Conservation (phyloP, 1,139 yeast genomes). For the Komagataea norvegica region DNA sequence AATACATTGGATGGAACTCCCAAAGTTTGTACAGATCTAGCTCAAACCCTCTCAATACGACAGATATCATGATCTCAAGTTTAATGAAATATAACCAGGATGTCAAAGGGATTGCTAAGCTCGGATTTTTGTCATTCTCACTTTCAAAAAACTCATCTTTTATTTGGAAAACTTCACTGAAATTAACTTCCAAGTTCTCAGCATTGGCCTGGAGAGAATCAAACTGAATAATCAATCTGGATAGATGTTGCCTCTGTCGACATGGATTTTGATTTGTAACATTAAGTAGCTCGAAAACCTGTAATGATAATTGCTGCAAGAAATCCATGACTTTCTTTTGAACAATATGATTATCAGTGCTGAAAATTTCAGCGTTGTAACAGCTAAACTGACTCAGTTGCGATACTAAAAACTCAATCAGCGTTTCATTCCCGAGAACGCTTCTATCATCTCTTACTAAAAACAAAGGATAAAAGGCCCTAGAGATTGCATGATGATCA, state of each 20-base stretch:
- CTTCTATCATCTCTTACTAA: constrained; percentile 57
- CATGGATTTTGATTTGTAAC: constrained; percentile 70
- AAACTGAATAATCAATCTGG: constrained; percentile 56
- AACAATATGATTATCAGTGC: constrained; percentile 18
- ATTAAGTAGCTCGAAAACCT: constrained; percentile 51
- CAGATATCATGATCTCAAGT: constrained; percentile 63
- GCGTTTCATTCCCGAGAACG: constrained; percentile 37
- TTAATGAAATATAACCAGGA: constrained; percentile 67
- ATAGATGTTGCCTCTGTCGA: constrained; percentile 71
- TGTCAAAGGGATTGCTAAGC: constrained; percentile 51
- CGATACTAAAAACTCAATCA: constrained; percentile 28
- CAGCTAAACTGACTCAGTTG: constrained; percentile 32
- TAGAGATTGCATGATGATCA: constrained; percentile 46
- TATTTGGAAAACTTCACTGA: constrained; percentile 30
- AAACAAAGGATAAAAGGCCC: constrained; percentile 60
- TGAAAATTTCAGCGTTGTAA: constrained; percentile 27
- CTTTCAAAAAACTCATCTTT: constrained; percentile 26
- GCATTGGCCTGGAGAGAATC: constrained; percentile 74
- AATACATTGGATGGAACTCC: constrained; percentile 65
- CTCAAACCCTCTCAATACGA: constrained; percentile 71
- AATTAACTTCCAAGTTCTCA: constrained; percentile 47
- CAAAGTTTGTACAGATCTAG: constrained; percentile 67
- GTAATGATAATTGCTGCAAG: constrained; percentile 26
- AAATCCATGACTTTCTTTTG: constrained; percentile 19
- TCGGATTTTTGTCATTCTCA: constrained; percentile 16